These are phyloP conservation scores for Fusarium burgessii DNA, from an alignment of 2,329 filamentous ascomycete genomes.

Conservation along the genomic window DNA sequence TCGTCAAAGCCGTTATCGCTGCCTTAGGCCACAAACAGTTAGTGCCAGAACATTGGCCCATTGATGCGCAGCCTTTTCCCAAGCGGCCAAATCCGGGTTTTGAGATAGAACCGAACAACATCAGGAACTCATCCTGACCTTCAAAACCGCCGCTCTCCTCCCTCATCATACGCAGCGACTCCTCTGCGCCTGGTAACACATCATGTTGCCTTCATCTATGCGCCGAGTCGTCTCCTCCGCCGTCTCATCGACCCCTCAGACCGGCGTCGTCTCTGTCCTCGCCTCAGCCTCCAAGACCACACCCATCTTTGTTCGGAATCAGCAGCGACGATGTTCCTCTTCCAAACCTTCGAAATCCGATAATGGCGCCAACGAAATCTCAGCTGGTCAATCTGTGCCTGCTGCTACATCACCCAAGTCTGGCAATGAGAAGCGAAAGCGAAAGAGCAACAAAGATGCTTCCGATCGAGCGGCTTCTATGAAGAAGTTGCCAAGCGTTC, in stretches of 20 bases:
- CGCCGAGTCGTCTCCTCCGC: constrained; percentile 65
- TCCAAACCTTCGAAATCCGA: constrained; percentile 73
- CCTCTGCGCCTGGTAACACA: constrained; percentile 46
- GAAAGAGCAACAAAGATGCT: constrained; percentile 66
- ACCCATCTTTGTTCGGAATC: constrained; percentile 55
- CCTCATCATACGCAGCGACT: constrained; percentile 30
- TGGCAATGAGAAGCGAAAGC: constrained; percentile 66
- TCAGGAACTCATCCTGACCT: constrained; percentile 49
- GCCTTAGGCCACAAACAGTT: constrained; percentile 54
- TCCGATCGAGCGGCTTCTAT: constrained; percentile 59
- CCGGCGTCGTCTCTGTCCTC: constrained; percentile 57
- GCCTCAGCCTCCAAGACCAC: constrained; percentile 56
- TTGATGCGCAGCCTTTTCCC: constrained; percentile 52
- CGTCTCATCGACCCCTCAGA: constrained; percentile 60
- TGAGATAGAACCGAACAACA: constrained; percentile 51
- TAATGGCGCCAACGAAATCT: constrained; percentile 64
- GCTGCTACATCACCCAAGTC: constrained; percentile 59
- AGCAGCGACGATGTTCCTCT: constrained; percentile 69
- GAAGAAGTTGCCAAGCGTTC: constrained; percentile 76
- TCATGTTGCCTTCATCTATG: constrained; percentile 68
- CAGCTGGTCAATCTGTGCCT: constrained; percentile 63
- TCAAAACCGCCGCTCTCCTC: constrained; percentile 36
- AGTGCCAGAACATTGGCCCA: constrained; percentile 43
- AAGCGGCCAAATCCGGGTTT: constrained; percentile 54
- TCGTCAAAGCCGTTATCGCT: constrained; percentile 45